Evolutionary conservation across 495 filamentous ascomycete species (phyloP).

Genomic region (Letharia columbiana): DNA sequence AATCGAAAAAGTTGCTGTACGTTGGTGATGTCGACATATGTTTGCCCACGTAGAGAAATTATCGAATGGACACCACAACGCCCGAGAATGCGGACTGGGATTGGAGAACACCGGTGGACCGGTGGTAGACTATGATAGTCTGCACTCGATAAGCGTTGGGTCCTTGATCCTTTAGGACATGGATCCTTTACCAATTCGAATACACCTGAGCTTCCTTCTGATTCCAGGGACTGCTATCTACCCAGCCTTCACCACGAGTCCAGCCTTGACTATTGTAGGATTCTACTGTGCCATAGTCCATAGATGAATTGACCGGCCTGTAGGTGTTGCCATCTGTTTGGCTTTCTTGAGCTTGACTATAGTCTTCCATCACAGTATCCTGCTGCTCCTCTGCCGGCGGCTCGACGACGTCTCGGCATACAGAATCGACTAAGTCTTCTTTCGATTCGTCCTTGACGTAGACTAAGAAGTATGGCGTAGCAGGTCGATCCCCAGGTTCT

Average conservation of each 20-base stretch:
- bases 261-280: conserved; percentile 2
- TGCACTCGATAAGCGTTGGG: conserved; percentile 5
- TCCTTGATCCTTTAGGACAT: not conserved
- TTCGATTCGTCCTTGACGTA: conserved; percentile 63
- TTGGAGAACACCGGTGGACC: not conserved
- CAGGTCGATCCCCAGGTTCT: conserved; percentile 45
- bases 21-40: not conserved
- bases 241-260: conserved; percentile 6
- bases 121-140: conserved; percentile 8
- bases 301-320: not conserved
- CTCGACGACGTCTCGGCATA: conserved; percentile 41
- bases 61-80: not conserved
- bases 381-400: conserved; percentile 20
- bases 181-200: conserved; percentile 11
- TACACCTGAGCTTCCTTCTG: conserved; percentile 8
- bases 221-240: conserved; percentile 5
- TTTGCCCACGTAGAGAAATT: not conserved
- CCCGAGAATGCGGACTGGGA: not conserved
- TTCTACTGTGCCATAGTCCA: not conserved
- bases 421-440: conserved; percentile 51
- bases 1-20: not conserved
- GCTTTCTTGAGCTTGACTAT: conserved; percentile 14
- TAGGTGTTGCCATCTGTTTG: conserved; percentile 9
- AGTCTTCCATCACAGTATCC: conserved; percentile 20
- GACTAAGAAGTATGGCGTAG: conserved; percentile 82